Base-by-base conservation (phyloP, 495 filamentous ascomycete species). In the Aspergillus cristatus region DNA sequence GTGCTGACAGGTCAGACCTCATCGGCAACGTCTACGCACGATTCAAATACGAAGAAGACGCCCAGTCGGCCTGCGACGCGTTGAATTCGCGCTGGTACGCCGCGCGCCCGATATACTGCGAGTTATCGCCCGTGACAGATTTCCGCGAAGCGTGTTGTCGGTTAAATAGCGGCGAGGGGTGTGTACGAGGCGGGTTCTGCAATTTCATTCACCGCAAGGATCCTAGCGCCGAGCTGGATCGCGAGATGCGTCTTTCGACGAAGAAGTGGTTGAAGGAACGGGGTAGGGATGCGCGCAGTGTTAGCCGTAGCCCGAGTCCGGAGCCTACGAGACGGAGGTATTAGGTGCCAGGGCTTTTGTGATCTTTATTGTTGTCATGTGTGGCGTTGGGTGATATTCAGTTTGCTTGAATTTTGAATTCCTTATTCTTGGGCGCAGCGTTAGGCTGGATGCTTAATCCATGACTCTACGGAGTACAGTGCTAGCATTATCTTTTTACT, bases 191-290 rank as follows among this genome's bases (percentile, higher is more conserved):
- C 28, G 91, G 91, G 2, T 97, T 97, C 67, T 98, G 91, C 72
- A 98, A 98, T 57, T 98, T 98, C 62, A 98, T 98, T 40, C 91
- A 98, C 53, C 76, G 91, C 39, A 97, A 97, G 71, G 89, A 97
- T 56, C 90, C 91, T 4, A 75, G 73, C 46, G 67, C 79, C 15
- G 91, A 95, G 61, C 64, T 98, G 40, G 93, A 98, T 16, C 65
- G 86, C 30, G 93, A 97, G 51, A 57, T 98, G 48, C 78, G 85
- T 43, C 68, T 96, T 18, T 71, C 73, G 34, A 95, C 87, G 47
- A 93, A 93, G 77, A 97, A 97, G 74, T 97, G 90, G 93, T 62
- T 96, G 54, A 82, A 83, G 70, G 74, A 75, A 57, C 71, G 88
- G 22, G 86, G 88, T 17, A 73, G 88, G 40, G 88, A 95, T 71